Conservation (phyloP, 2,329 filamentous ascomycete species). For the Pseudocercospora cruenta region DNA sequence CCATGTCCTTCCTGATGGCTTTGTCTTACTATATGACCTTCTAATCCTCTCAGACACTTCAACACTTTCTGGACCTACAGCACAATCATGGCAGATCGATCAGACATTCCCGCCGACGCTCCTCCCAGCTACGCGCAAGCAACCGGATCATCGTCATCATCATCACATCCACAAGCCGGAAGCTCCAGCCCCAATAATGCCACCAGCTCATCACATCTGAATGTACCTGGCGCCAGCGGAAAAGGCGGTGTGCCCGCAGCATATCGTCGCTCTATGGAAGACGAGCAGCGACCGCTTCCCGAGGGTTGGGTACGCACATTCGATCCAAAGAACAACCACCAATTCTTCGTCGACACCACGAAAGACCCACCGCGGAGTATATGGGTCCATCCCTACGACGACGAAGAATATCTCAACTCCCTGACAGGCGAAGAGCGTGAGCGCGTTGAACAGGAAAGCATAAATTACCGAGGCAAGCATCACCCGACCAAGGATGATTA, state of each 20-base stretch:
- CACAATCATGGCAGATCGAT: constrained; percentile 15
- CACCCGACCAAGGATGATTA: constrained; percentile 44
- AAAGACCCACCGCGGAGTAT: constrained; percentile 59
- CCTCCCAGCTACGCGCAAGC: constrained; percentile 30
- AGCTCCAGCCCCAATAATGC: constrained; percentile 15
- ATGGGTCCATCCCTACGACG: constrained; percentile 66
- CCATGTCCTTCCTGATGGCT: not conserved
- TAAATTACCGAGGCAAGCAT: constrained; percentile 29
- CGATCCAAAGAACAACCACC: constrained; percentile 58
- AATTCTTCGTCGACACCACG: constrained; percentile 66
- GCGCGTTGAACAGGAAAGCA: constrained; percentile 47
- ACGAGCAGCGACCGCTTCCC: constrained; percentile 59
- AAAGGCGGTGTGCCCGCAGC: constrained; percentile 59
- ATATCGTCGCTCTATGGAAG: constrained; percentile 63
- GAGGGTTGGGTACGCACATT: constrained; percentile 61
- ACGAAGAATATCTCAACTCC: constrained; percentile 56
- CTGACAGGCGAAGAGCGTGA: constrained; percentile 56
- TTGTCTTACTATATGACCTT: not conserved
- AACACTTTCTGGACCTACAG: not conserved
- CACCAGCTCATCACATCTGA: constrained; percentile 25
- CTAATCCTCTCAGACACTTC: not conserved
- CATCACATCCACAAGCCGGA: constrained; percentile 16
- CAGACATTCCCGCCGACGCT: constrained; percentile 25
- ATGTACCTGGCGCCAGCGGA: constrained; percentile 29
- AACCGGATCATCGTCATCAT: constrained; percentile 25